Percentiles rank a stretch among this genome's conserved stretches.
Conservation (phyloP, 352 stramenopile genomes). For the Elongisporangium undulatum region DNA sequence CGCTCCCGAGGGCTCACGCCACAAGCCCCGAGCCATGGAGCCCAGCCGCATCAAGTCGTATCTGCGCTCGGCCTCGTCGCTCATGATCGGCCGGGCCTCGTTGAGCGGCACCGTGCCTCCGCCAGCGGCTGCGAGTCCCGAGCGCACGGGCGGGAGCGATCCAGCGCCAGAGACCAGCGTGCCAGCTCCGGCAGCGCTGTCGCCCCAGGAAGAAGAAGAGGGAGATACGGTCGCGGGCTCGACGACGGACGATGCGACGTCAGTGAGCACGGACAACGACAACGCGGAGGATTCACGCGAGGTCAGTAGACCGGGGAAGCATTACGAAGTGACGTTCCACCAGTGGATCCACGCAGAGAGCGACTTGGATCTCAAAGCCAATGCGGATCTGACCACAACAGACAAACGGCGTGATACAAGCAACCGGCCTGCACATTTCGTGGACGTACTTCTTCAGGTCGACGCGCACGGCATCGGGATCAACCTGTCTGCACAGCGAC, state of each 20-base stretch:
- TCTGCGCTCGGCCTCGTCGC: conserved; percentile 14
- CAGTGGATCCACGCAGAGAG: neutral
- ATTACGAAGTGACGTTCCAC: neutral
- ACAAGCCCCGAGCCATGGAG: conserved; percentile 2
- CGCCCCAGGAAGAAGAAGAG: neutral
- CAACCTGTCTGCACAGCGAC: conserved; percentile 14
- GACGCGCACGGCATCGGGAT: conserved; percentile 43
- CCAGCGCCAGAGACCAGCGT: neutral
- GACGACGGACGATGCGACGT: neutral
- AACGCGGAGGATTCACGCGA: neutral
- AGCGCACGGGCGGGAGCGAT: neutral
- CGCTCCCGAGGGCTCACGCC: conserved; percentile 1
- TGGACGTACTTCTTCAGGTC: conserved; percentile 48
- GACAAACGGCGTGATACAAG: no score
- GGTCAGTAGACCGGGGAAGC: neutral
- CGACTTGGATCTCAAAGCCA: neutral
- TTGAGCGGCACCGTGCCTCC: neutral
- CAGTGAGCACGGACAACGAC: neutral
- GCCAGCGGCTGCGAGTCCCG: neutral
- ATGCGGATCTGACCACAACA: no score
- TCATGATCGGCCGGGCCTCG: neutral
- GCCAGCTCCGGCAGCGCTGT: neutral
- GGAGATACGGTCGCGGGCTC: neutral
- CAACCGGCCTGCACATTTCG: conserved; percentile 7
- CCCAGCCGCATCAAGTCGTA: conserved; percentile 23